Percentiles rank a stretch among this genome's conserved stretches.
These are phyloP conservation scores for Ascocoryne sarcoides DNA, from an alignment of 2,329 filamentous ascomycete genomes.

Conservation along the genomic window DNA sequence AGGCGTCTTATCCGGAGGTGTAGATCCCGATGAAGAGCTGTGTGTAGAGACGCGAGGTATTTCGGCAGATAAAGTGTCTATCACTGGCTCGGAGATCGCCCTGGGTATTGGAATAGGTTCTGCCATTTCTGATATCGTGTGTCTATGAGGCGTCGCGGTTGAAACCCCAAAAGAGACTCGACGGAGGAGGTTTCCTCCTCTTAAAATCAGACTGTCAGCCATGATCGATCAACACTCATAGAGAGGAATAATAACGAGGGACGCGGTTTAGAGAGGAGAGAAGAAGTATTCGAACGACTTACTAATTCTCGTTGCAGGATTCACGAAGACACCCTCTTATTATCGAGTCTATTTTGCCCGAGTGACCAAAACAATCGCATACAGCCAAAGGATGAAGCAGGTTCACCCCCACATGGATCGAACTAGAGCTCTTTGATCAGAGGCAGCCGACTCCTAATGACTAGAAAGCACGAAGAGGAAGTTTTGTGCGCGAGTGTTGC, in stretches of 20 bases:
- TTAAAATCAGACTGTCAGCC: constrained; percentile 36
- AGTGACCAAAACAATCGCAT: no score
- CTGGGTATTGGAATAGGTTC: constrained; percentile 32
- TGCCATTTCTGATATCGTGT: constrained; percentile 37
- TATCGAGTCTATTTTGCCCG: no score
- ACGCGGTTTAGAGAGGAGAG: not conserved
- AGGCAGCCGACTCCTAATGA: not conserved
- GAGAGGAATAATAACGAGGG: constrained; percentile 1
- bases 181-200: constrained; percentile 34
- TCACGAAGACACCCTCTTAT: no score
- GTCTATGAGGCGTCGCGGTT: constrained; percentile 29
- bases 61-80: constrained; percentile 19
- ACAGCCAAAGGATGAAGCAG: not conserved
- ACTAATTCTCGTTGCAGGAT: not conserved
- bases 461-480: not conserved
- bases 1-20: constrained; percentile 43
- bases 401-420: not conserved
- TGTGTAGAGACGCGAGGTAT: constrained; percentile 5
- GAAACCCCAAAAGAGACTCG: constrained; percentile 34
- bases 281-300: not conserved
- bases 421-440: not conserved
- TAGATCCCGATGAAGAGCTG: constrained; percentile 38
- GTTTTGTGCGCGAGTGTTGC: constrained; percentile 7
- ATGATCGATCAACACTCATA: constrained; percentile 20
- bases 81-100: constrained; percentile 15